These are phyloP conservation scores for Entomortierella beljakovae DNA, from an alignment of 192 early-diverging fungal genomes.

Conservation along the genomic window DNA sequence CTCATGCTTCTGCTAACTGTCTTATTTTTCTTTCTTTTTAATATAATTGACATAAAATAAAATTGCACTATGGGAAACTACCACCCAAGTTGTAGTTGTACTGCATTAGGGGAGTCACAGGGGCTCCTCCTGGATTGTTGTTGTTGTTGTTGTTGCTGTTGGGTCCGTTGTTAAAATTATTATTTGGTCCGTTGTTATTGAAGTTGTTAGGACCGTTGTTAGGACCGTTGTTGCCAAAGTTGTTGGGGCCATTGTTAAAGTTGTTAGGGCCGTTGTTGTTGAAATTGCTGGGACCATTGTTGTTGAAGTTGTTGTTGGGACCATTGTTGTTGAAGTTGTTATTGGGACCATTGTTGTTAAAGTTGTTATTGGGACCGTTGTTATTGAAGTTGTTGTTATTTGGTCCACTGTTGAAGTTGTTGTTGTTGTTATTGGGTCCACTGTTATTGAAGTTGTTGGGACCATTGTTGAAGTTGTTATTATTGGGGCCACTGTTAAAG, in stretches of 20 bases:
- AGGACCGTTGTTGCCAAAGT: not conserved
- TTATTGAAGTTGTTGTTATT: slow-evolving; percentile 5
- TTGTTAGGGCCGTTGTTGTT: slow-evolving; percentile 9
- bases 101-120: slow-evolving; percentile 44
- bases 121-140: slow-evolving; percentile 9
- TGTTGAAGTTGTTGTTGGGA: slow-evolving; percentile 2
- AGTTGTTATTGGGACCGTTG: slow-evolving; percentile 12
- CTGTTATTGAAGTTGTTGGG: slow-evolving; percentile 16
- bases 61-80: slow-evolving; percentile 27
- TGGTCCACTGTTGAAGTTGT: slow-evolving; percentile 6
- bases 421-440: slow-evolving; percentile 15
- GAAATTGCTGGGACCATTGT: slow-evolving; percentile 18
- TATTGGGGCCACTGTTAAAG: not conserved
- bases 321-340: slow-evolving; percentile 22
- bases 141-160: slow-evolving; percentile 15
- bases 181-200: slow-evolving; percentile 9
- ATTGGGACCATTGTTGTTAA: slow-evolving; percentile 11
- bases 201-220: slow-evolving; percentile 13
- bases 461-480: slow-evolving; percentile 3
- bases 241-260: slow-evolving; percentile 2
- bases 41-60: not conserved
- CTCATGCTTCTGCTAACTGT: not conserved
- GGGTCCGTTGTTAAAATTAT: slow-evolving; percentile 12
- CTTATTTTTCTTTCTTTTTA: not conserved
- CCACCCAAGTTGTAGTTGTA: slow-evolving; percentile 40